A percentile compares a stretch with the other conserved stretches of the same genome.
Conservation (phyloP, 2,329 filamentous ascomycete genomes). For the Hypoxylon sp. region DNA sequence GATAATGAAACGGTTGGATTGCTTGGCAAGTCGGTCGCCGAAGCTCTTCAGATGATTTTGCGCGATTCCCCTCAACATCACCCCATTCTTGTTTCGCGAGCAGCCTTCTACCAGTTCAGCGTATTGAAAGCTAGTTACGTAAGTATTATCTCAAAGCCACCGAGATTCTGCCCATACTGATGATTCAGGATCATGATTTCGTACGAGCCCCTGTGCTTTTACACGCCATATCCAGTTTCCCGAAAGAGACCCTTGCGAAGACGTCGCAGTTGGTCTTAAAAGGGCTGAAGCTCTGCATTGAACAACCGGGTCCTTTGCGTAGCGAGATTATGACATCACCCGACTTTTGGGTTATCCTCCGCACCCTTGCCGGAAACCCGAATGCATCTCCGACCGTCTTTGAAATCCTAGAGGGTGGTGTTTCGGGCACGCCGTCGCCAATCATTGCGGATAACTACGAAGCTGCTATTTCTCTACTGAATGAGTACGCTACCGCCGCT, state of each 20-base stretch:
- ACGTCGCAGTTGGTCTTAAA: constrained; percentile 82
- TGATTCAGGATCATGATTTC: constrained; percentile 83
- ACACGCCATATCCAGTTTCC: constrained; percentile 90
- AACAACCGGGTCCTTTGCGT: constrained; percentile 80
- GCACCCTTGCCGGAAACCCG: constrained; percentile 77
- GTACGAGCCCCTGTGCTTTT: constrained; percentile 92
- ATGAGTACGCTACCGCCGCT: constrained; percentile 89
- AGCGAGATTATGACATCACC: constrained; percentile 97
- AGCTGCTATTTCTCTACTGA: constrained; percentile 84
- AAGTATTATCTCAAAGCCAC: constrained; percentile 57
- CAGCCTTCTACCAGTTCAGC: constrained; percentile 87
- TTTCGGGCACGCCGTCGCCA: constrained; percentile 80
- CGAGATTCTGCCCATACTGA: constrained; percentile 42
- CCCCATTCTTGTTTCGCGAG: constrained; percentile 84
- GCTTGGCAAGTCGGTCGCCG: constrained; percentile 84
- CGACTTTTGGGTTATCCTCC: constrained; percentile 95
- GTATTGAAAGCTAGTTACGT: constrained; percentile 89
- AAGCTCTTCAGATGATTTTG: constrained; percentile 84
- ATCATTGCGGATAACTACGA: constrained; percentile 98
- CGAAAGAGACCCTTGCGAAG: constrained; percentile 81
- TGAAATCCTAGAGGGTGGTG: constrained; percentile 84
- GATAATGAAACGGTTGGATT: constrained; percentile 79
- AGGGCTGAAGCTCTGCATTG: constrained; percentile 85
- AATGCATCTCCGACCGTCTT: constrained; percentile 86
- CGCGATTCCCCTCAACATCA: constrained; percentile 85